Percentiles rank a stretch among this genome's conserved stretches.
These are phyloP conservation scores for Dillenia turbinata DNA, from an alignment of 164 flowering plant genomes.

Conservation along the genomic window DNA sequence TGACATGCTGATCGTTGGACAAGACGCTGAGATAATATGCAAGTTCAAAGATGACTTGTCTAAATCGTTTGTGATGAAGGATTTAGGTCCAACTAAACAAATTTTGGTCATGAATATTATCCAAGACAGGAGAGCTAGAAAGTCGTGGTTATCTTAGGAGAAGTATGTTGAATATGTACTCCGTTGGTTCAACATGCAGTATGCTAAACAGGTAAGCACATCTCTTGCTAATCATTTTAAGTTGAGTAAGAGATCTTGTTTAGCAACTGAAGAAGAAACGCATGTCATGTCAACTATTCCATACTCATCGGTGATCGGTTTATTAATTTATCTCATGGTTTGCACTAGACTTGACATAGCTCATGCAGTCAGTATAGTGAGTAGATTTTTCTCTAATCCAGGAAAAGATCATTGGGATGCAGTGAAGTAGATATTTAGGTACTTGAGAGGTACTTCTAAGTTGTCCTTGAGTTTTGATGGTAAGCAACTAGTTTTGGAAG, in stretches of 20 bases:
- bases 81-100: no score
- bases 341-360: slow-evolving; percentile 3
- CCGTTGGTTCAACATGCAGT: no score
- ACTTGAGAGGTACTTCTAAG: not conserved
- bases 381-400: not conserved
- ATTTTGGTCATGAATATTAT: no score
- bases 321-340: not conserved
- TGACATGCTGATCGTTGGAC: no score
- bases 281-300: not conserved
- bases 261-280: not conserved
- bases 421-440: not conserved
- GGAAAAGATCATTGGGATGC: slow-evolving; percentile 3
- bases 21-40: no score
- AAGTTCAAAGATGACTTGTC: no score
- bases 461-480: not conserved
- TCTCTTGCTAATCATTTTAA: not conserved
- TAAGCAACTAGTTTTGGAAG: not conserved
- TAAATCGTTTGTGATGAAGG: no score
- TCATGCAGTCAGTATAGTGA: slow-evolving; percentile 2
- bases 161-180: no score
- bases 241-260: not conserved
- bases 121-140: no score
- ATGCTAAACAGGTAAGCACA: not conserved
- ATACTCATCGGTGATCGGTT: not conserved
- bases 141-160: no score